These are phyloP conservation scores for Podospora fimiseda DNA, from an alignment of 495 filamentous ascomycete species.

Conservation along the genomic window DNA sequence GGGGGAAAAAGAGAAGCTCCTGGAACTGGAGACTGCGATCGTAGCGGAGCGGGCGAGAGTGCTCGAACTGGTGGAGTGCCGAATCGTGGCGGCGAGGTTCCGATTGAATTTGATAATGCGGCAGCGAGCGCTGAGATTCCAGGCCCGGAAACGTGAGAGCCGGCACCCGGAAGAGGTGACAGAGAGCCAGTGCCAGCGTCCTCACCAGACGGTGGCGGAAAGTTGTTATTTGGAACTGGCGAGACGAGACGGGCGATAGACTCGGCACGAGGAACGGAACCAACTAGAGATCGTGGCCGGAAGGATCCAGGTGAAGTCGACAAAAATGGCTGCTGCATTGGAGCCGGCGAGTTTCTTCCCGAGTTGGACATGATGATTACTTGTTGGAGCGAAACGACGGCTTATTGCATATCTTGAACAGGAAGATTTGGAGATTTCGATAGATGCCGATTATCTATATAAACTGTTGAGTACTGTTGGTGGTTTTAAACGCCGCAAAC, in stretches of 20 bases:
- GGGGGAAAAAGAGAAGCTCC: constrained; percentile 39
- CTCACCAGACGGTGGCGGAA: constrained; percentile 15
- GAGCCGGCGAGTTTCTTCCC: constrained; percentile 28
- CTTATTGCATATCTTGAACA: constrained; percentile 16
- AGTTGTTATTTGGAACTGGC: constrained; percentile 42
- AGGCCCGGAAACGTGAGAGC: constrained; percentile 50
- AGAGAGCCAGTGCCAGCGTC: constrained; percentile 28
- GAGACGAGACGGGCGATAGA: constrained; percentile 69
- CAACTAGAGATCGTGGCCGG: constrained; percentile 34
- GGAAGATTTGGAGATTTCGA: no score
- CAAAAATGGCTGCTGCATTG: constrained; percentile 29
- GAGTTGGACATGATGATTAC: constrained; percentile 32
- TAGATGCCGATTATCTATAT: no score
- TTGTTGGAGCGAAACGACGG: neutral
- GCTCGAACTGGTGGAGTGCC: constrained; percentile 49
- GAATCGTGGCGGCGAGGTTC: constrained; percentile 53
- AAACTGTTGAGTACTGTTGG: neutral
- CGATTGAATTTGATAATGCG: constrained; percentile 60
- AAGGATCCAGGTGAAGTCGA: constrained; percentile 43
- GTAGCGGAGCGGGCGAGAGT: constrained; percentile 12
- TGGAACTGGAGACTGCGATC: constrained; percentile 49
- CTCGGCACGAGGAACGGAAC: constrained; percentile 52
- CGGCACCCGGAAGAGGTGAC: constrained; percentile 50
- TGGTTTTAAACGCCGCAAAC: neutral
- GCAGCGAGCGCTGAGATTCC: constrained; percentile 72